Evolutionary conservation across 2,329 filamentous ascomycete genomes (phyloP).

Genomic region (Aspergillus niger): DNA sequence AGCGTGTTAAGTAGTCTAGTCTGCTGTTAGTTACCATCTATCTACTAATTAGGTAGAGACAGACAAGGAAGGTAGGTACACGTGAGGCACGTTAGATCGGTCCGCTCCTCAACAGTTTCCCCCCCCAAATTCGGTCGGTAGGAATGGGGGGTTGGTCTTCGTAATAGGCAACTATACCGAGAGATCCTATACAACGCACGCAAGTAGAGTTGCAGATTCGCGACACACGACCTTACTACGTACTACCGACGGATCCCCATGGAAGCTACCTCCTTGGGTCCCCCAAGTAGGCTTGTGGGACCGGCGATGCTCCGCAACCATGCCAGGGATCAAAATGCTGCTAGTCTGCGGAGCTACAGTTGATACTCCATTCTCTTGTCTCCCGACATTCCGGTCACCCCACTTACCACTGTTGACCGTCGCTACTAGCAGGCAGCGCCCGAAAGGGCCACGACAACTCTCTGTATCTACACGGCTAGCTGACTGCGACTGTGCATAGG

Average conservation of each 20-base stretch:
- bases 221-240: too few species aligned
- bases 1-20: too few species aligned
- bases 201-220: not conserved
- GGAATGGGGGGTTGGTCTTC: not conserved
- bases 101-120: not conserved
- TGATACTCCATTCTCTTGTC: not conserved
- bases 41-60: not conserved
- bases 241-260: not conserved
- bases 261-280: not conserved
- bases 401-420: not conserved
- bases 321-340: not conserved
- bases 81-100: not conserved
- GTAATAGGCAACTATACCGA: slow-evolving; percentile 2
- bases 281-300: slow-evolving; percentile 2
- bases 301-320: slow-evolving; percentile 20
- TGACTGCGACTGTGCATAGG: not conserved
- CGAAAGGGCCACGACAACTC: not conserved
- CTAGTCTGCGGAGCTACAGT: too few species aligned
- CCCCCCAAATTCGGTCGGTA: not conserved
- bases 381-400: not conserved
- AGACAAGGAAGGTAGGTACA: not conserved
- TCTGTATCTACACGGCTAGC: not conserved
- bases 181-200: not conserved
- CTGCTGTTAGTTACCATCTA: not conserved
- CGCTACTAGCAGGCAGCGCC: not conserved